Evolutionary conservation across 805 yeast genomes (phyloP).

Genomic region (Suhomyces prunicola): DNA sequence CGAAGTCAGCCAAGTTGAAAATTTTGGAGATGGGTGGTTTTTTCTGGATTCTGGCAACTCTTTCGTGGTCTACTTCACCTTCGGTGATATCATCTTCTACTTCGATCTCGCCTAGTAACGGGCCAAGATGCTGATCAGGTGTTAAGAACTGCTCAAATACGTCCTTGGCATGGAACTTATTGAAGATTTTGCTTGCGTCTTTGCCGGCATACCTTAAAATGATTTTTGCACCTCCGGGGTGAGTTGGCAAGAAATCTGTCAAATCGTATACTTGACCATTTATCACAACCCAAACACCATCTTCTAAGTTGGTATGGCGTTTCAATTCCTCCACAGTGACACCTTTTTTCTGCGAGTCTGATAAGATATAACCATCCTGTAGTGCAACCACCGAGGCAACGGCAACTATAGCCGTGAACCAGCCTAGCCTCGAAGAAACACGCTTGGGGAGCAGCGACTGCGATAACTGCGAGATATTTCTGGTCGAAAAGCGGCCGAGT

Average conservation of each 20-base stretch:
- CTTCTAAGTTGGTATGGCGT: slow-evolving; percentile 46
- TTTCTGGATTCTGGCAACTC: slow-evolving; percentile 24
- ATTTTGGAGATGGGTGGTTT: slow-evolving; percentile 21
- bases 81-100: slow-evolving; percentile 19
- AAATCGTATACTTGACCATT: slow-evolving; percentile 78
- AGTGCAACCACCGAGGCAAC: not conserved
- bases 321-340: slow-evolving; percentile 24
- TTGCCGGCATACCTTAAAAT: slow-evolving; percentile 49
- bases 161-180: slow-evolving; percentile 87
- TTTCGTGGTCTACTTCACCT: slow-evolving; percentile 37
- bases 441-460: not conserved
- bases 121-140: slow-evolving; percentile 31
- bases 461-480: not conserved
- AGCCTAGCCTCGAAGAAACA: not conserved
- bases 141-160: slow-evolving; percentile 68
- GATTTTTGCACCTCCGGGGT: slow-evolving; percentile 60
- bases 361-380: not conserved
- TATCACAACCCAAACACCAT: slow-evolving; percentile 84
- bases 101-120: slow-evolving; percentile 26
- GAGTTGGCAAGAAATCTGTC: slow-evolving; percentile 55
- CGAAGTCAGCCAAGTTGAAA: slow-evolving; percentile 60
- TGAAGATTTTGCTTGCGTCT: slow-evolving; percentile 74
- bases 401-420: not conserved
- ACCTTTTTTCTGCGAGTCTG: slow-evolving; percentile 7
- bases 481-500: not conserved